Evolutionary conservation across 2,329 filamentous ascomycete species (phyloP).

Genomic region (Teratosphaeria nubilosa): DNA sequence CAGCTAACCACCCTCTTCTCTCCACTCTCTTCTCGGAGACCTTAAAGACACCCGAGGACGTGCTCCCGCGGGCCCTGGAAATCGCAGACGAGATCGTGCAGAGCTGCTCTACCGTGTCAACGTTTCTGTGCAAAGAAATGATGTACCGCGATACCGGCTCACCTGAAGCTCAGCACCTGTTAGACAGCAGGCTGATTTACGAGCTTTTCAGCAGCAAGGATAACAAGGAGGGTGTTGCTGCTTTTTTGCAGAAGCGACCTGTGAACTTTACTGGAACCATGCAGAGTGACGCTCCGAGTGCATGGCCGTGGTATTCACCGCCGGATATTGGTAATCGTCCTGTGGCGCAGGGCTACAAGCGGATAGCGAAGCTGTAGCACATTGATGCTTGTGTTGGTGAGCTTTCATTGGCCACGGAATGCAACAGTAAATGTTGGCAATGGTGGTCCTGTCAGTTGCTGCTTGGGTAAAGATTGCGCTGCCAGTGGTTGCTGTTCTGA

Average conservation of each 20-base stretch:
- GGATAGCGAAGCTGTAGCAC: no score
- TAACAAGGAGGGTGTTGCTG: slow-evolving; percentile 55
- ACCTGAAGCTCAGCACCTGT: slow-evolving; percentile 59
- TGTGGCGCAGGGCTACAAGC: no score
- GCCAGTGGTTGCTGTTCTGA: no score
- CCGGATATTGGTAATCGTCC: slow-evolving; percentile 36
- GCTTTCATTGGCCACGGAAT: no score
- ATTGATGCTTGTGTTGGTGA: no score
- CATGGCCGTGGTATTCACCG: slow-evolving; percentile 60
- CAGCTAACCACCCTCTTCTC: slow-evolving; percentile 36
- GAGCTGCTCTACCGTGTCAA: slow-evolving; percentile 56
- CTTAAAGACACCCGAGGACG: slow-evolving; percentile 46
- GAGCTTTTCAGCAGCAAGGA: slow-evolving; percentile 53
- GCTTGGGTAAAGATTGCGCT: no score
- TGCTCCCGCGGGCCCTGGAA: slow-evolving; percentile 54
- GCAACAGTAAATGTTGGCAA: no score
- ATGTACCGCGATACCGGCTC: slow-evolving; percentile 51
- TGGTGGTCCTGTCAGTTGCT: no score
- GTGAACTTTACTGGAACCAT: slow-evolving; percentile 53
- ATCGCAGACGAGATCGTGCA: slow-evolving; percentile 56
- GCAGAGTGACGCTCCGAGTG: slow-evolving; percentile 47
- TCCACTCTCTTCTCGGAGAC: slow-evolving; percentile 57
- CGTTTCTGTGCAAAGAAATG: slow-evolving; percentile 60
- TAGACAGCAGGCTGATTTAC: slow-evolving; percentile 57
- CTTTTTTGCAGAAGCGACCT: slow-evolving; percentile 60